A percentile compares a stretch with the other conserved stretches of the same genome.
Conservation (phyloP, 495 filamentous ascomycete species). For the Daldinia vernicosa region DNA sequence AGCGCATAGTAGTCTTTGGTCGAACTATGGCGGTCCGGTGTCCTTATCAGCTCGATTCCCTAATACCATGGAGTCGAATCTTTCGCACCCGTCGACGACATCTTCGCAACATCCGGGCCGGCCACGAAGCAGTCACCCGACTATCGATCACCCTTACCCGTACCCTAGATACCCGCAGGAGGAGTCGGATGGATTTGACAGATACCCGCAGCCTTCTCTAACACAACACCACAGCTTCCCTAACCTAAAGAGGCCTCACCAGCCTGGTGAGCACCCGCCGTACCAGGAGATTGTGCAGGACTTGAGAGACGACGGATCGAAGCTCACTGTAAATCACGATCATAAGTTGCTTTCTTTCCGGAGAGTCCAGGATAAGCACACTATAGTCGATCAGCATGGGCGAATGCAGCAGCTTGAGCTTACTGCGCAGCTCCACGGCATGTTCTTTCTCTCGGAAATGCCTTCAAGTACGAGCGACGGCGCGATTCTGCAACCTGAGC, state of each 20-base stretch:
- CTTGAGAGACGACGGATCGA: slow-evolving; percentile 61
- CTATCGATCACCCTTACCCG: slow-evolving; percentile 53
- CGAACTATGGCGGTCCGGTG: slow-evolving; percentile 60
- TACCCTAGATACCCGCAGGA: slow-evolving; percentile 55
- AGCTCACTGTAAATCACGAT: slow-evolving; percentile 63
- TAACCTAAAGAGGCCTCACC: slow-evolving; percentile 61
- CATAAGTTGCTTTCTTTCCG: slow-evolving; percentile 65
- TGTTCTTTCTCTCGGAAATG: slow-evolving; percentile 95
- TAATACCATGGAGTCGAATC: slow-evolving; percentile 54
- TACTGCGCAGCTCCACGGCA: slow-evolving; percentile 88
- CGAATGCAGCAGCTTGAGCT: slow-evolving; percentile 67
- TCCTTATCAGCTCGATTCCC: slow-evolving; percentile 58
- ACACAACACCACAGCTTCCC: slow-evolving; percentile 63
- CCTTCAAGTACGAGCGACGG: slow-evolving; percentile 73
- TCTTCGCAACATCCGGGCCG: slow-evolving; percentile 56
- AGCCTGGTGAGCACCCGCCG: slow-evolving; percentile 50
- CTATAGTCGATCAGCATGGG: slow-evolving; percentile 63
- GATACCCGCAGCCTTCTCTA: slow-evolving; percentile 57
- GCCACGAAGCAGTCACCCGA: slow-evolving; percentile 52
- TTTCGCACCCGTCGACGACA: slow-evolving; percentile 48
- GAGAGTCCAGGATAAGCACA: slow-evolving; percentile 63
- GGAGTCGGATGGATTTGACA: slow-evolving; percentile 57
- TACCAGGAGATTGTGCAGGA: slow-evolving; percentile 65
- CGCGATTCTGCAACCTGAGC: slow-evolving; percentile 72
- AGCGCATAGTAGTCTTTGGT: slow-evolving; percentile 60